Evolutionary conservation across 2,329 filamentous ascomycete species (phyloP), one percentile per base, ranked within the genome.

Genomic region (Cryphonectria nitschkei): DNA sequence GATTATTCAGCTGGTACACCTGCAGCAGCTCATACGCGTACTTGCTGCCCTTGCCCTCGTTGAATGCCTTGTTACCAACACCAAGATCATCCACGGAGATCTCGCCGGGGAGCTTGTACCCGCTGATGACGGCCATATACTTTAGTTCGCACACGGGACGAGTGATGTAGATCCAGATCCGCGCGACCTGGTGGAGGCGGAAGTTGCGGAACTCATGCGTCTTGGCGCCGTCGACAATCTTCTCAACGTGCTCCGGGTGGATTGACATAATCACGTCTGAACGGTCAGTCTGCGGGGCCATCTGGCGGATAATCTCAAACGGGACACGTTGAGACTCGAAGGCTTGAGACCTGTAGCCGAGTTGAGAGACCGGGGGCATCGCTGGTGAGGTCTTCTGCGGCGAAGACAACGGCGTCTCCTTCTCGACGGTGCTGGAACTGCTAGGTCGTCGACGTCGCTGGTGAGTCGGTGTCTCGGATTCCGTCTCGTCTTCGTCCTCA

Each of bases 131-230:
- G 19, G 87, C 88, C 84, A 91, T 89, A 75, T 90, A 90, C 67
- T 81, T 84, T 11, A 92, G 78, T 69, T 85, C 79, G n/a, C 79
- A 82, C 13, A 78, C 76, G 0, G 82, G 86, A 43, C 76, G 79
- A 22, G 81, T 87, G 22, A 83, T 82, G 74, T 90, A 89, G 22
- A 92, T 81, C 90, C 90, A 92, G 74, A 90, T 83, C n/a, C 89
- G 87, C 26, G 79, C 81, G 6, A 90, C 86, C 22, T 84, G 76
- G 1, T 88, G 87, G 32, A 92, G 84, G 65, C 82, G 84, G 80
- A 87, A 90, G 22, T 81, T 79, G 60, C 89, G 83, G 71, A 87
- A 86, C 67, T 91, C 83, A 75, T 90, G 84, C 68, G 88, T 82
- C 68, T 86, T 85, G 2, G 78, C 80, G 1, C 88, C 84, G 13